Evolutionary conservation across 768 basidiomycete genomes (phyloP).

Genomic region (Porphyrellus cyaneotinctus): DNA sequence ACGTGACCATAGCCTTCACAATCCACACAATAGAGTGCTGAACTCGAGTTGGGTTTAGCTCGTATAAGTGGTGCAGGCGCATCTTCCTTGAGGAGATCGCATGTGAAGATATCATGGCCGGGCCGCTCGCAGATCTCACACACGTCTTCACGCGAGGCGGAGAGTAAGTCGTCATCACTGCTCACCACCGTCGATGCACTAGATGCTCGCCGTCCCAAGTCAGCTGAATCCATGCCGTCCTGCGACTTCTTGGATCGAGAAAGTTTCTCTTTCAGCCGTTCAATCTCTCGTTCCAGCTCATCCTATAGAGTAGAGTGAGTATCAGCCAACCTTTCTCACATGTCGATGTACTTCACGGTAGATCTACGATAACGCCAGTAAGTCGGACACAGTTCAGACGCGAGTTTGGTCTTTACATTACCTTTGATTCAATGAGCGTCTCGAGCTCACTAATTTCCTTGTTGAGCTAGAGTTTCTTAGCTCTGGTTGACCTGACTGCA

Average conservation of each 20-base stretch:
- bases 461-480: constrained; percentile 54
- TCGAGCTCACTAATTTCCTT: constrained; percentile 93
- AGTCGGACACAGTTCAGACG: constrained; percentile 3
- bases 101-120: constrained; percentile 84
- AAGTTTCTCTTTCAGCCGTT: constrained; percentile 69
- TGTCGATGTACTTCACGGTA: constrained; percentile 63
- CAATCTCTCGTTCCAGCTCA: constrained; percentile 82
- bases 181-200: constrained; percentile 24
- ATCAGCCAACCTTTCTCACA: background rate
- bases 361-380: constrained; percentile 45
- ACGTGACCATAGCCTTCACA: constrained; percentile 79
- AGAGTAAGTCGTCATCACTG: constrained; percentile 21
- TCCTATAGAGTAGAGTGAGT: constrained; percentile 45
- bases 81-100: constrained; percentile 67
- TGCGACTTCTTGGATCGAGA: constrained; percentile 55
- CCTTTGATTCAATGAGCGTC: constrained; percentile 91
- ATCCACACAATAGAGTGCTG: constrained; percentile 68
- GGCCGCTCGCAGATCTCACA: constrained; percentile 87
- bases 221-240: constrained; percentile 39
- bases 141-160: constrained; percentile 37
- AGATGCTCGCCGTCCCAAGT: constrained; percentile 23
- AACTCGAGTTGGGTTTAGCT: constrained; percentile 15
- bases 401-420: constrained; percentile 25
- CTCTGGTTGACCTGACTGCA: background rate
- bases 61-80: constrained; percentile 25